phyloP scores from a whole-genome alignment of 192 early-diverging fungal species.

The Rhizophagus prolifer region DNA sequence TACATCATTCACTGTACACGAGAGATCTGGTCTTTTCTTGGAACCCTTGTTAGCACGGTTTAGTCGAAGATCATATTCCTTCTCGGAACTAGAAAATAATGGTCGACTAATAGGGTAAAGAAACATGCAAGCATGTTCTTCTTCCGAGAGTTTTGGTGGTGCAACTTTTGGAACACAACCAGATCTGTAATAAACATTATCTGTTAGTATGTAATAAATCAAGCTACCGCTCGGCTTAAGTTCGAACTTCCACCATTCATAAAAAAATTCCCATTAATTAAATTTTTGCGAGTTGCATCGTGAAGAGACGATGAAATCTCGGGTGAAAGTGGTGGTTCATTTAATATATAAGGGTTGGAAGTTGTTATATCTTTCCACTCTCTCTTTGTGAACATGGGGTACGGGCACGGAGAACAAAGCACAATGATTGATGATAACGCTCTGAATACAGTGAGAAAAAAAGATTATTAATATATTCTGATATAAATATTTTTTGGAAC shows the following conservation, averaged over 20 bases:
- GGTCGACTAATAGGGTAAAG: conserved; percentile 32
- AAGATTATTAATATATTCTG: conserved; percentile 22
- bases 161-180: conserved; percentile 30
- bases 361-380: conserved; percentile 30
- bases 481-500: neutral
- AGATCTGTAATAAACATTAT: conserved; percentile 32
- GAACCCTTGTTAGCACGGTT: neutral
- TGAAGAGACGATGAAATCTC: conserved; percentile 30
- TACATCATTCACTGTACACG: conserved; percentile 17
- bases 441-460: conserved; percentile 31
- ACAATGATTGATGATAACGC: conserved; percentile 35
- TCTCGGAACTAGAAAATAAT: conserved; percentile 16
- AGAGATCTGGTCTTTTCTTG: conserved; percentile 27
- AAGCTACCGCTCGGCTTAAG: conserved; percentile 24
- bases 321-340: conserved; percentile 24
- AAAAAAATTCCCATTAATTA: conserved; percentile 25
- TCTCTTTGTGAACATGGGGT: conserved; percentile 29
- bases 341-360: conserved; percentile 26
- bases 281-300: conserved; percentile 27
- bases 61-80: conserved; percentile 15
- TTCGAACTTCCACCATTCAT: conserved; percentile 30
- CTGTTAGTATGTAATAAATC: conserved; percentile 20
- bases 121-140: conserved; percentile 32
- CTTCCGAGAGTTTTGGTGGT: conserved; percentile 34
- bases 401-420: conserved; percentile 29